Base-by-base conservation (phyloP, 2,329 filamentous ascomycete genomes). In the Beauveria australis region DNA sequence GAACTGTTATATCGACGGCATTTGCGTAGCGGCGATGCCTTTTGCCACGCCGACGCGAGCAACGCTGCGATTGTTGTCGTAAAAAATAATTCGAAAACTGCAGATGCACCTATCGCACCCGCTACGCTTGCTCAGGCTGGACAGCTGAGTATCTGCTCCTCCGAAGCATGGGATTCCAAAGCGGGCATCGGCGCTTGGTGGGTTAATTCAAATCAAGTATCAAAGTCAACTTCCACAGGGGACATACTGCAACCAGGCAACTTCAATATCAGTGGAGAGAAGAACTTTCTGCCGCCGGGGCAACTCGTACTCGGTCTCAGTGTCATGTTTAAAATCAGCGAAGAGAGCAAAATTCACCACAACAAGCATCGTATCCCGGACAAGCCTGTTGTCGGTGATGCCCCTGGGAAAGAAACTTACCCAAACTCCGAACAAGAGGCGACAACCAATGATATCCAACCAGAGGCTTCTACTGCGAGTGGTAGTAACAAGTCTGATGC, bases 181-280 rank as follows among this genome's bases (percentile, higher is more conserved):
- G 93, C 93, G 9, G 85, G 91, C 18, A 96, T 97, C 89, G 88
- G 89, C 19, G 92, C 93, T 9, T 99, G 91, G 88, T 99, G 94
- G 94, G 93, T 95, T 0, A 86, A 88, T 63, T 88, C 90, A 2
- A 87, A 93, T 59, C 92, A 97, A 72, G 91, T 99, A 0, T 91
- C 89, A 10, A 97, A 97, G 75, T 90, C 86, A 40, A 87, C 89
- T 0, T 81, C 86, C 1, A 85, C 83, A 0, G 93, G 93, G 26
- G 92, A 95, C 66, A 93, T 90, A 67, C 75, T 99, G 7, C 83
- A 86, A 0, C 79, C 83, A 0, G 94, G 93, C 19, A 84, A 84
- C 64, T 97, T 99, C 71, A 84, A 87, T 73, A 81, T 97, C 53
- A 83, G 84, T 43, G 93, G 92, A 2, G 89, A 89, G 75, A 97